Percentiles rank a stretch among this genome's conserved stretches.
phyloP scores from a whole-genome alignment of 2,329 filamentous ascomycete species.

The Trichoderma citrinoviride region DNA sequence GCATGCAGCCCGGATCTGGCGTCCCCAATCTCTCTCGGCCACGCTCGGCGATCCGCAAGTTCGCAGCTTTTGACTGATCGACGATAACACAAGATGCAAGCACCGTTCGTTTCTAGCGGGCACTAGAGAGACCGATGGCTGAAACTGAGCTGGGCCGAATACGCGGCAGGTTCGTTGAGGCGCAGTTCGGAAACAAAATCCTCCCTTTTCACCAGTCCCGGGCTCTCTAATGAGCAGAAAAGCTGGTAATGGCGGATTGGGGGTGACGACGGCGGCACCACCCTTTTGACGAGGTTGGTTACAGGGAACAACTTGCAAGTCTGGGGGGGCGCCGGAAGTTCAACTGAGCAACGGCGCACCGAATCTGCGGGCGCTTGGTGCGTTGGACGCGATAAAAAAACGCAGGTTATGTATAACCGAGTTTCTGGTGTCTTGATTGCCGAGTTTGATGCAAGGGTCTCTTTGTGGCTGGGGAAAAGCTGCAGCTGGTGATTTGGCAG shows the following conservation, averaged over 20 bases:
- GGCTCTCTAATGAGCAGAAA: background rate
- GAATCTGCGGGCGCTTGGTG: background rate
- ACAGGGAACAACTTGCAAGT: background rate
- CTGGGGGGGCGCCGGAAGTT: background rate
- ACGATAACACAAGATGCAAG: background rate
- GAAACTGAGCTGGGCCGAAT: background rate
- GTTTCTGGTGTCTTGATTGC: background rate
- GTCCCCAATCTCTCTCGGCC: slow-evolving; percentile 4
- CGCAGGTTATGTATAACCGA: background rate
- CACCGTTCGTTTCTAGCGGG: too few relatives aligned
- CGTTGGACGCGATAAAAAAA: too few relatives aligned
- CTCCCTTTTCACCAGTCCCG: background rate
- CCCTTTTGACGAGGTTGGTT: background rate
- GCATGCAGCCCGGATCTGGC: background rate
- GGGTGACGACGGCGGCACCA: slow-evolving; percentile 14
- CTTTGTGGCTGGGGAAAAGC: background rate
- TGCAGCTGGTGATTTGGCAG: too few relatives aligned
- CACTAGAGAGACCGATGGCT: too few relatives aligned
- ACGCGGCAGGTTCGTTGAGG: background rate
- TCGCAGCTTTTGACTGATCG: background rate
- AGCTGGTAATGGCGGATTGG: too few relatives aligned
- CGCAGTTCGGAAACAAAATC: background rate
- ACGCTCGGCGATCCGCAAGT: slow-evolving; percentile 4
- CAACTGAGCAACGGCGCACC: background rate
- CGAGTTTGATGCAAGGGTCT: background rate